A percentile compares a stretch with the other conserved stretches of the same genome.
Conservation (phyloP, 495 filamentous ascomycete species). For the Aspergillus egyptiacus region DNA sequence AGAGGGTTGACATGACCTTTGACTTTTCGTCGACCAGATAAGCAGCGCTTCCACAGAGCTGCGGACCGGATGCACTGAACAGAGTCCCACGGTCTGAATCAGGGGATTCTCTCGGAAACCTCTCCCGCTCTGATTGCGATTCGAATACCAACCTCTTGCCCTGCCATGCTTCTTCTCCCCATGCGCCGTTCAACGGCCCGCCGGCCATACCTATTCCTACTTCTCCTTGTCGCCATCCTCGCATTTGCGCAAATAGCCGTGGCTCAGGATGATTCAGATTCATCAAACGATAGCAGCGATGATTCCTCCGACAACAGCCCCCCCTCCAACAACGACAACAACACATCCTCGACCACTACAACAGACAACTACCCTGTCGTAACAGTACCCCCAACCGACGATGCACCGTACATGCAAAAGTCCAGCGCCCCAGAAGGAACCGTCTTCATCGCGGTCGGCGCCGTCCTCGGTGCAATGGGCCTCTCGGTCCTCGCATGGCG, state of each 20-base stretch:
- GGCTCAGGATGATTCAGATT: conserved; percentile 13
- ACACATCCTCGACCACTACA: conserved; percentile 23
- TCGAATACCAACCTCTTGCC: not conserved
- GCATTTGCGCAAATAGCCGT: conserved; percentile 13
- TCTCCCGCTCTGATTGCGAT: not conserved
- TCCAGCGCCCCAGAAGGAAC: conserved; percentile 90
- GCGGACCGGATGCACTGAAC: not conserved
- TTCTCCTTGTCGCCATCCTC: conserved; percentile 21
- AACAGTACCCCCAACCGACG: conserved; percentile 70
- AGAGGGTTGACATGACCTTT: not conserved
- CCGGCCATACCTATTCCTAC: conserved; percentile 18
- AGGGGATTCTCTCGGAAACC: not conserved
- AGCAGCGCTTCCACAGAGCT: not conserved
- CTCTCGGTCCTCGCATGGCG: conserved; percentile 81
- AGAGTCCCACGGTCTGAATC: not conserved
- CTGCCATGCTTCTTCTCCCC: conserved; percentile 15
- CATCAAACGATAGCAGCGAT: not conserved
- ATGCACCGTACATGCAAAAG: conserved; percentile 92
- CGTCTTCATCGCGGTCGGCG: conserved; percentile 91
- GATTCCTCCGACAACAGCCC: not conserved
- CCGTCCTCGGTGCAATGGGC: conserved; percentile 75
- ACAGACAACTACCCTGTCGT: conserved; percentile 34
- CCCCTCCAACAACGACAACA: conserved; percentile 22
- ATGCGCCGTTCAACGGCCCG: conserved; percentile 23
- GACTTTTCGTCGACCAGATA: not conserved